Base-by-base conservation (phyloP, 1,139 yeast genomes). In the Blastobotrys illinoisensis region DNA sequence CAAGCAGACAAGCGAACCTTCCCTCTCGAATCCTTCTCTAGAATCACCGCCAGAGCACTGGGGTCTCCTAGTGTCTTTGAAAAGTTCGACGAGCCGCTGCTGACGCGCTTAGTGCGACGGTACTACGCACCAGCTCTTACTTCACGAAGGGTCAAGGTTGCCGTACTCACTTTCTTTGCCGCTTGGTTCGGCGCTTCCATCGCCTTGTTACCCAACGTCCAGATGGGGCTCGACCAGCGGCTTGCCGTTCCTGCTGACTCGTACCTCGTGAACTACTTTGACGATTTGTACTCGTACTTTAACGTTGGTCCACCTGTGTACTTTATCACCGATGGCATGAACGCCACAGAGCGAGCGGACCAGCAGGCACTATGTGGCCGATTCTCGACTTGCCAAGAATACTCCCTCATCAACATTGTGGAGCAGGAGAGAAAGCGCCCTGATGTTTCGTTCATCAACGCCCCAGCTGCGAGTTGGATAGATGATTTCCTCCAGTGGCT, bases 261-360 rank as follows among this genome's bases (percentile, higher is more conserved):
- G 0, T 88, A 90, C 64, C 72, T 93, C 63, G 83, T 89, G 40
- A 77, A 81, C 53, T 93, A 93, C 68, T 93, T 88, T 71, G 75
- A 85, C 59, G 90, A 93, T 51, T 76, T 90, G 13, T 87, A 86
- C 65, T 70, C 77, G 1, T 86, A 84, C 65, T 75, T 93, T 57
- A 85, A 86, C 59, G 86, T 87, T 2, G 99, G 98, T 0, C 97
- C 99, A 0, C 99, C 99, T 0, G 79, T 88, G 1, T 93, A 87
- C 65, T 86, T 89, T 69, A 91, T 93, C 32, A 81, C 88, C 19
- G 79, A 80, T 54, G 82, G 80, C 55, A 67, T 82, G 52, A 85
- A 88, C 64, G 74, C 86, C 1, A 87, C 95, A 0, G 58, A 70
- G 9, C 72, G 88, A 53, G 70, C 62, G 0, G 78, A 77, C 50